phyloP scores from a whole-genome alignment of 768 basidiomycete genomes.

The Boletus rufocinnamomeus region DNA sequence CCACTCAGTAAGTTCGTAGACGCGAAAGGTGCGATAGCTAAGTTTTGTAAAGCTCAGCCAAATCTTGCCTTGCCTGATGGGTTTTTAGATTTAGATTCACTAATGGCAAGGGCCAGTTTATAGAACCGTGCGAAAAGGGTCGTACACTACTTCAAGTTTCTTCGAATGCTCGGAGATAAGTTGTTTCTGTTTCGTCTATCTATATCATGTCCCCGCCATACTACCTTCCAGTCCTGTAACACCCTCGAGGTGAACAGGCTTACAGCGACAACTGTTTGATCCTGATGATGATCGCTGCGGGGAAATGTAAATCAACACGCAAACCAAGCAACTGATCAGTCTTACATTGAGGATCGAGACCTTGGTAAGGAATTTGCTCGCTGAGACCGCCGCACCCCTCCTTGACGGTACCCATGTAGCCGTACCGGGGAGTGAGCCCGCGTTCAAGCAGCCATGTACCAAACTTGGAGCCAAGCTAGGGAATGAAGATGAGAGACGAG shows the following conservation, averaged over 20 bases:
- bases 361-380: conserved; percentile 84
- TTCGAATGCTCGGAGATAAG: neutral
- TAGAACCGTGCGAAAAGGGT: neutral
- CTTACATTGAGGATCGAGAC: conserved; percentile 77
- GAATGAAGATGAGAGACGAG: neutral
- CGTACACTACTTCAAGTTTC: conserved; percentile 10
- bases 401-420: conserved; percentile 77
- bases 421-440: conserved; percentile 74
- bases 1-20: too few relatives aligned
- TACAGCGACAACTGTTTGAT: conserved; percentile 44
- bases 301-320: neutral
- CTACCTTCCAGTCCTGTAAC: neutral
- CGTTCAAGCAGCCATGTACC: conserved; percentile 89
- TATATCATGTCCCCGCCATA: neutral
- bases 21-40: too few relatives aligned
- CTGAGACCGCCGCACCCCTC: conserved; percentile 76
- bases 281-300: conserved; percentile 47
- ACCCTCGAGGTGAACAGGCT: neutral
- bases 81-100: neutral
- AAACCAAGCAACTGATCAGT: conserved; percentile 6
- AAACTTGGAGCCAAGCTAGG: conserved; percentile 72
- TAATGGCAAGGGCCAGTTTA: neutral
- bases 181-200: neutral
- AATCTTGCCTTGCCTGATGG: too few relatives aligned
- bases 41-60: too few relatives aligned